Percentiles rank a stretch among this genome's conserved stretches.
Evolutionary conservation across 1,284 basidiomycete genomes (phyloP).

Genomic region (Ceratobasidium sp.): DNA sequence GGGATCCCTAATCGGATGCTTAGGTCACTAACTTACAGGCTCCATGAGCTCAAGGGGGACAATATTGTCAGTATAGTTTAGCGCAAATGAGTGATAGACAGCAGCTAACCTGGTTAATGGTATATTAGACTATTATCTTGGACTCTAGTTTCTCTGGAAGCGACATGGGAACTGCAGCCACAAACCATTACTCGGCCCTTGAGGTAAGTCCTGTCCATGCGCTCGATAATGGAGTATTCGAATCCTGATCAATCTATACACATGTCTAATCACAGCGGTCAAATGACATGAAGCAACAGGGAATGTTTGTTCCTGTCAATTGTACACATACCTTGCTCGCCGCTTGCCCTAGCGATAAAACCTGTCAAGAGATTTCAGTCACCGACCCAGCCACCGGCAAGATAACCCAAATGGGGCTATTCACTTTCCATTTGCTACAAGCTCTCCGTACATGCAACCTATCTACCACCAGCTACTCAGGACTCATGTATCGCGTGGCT

Average conservation of each 20-base stretch:
- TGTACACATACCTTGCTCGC: constrained; percentile 28
- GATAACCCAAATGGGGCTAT: neutral
- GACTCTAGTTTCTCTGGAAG: constrained; percentile 27
- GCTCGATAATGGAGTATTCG: no score
- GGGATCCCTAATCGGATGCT: constrained; percentile 35
- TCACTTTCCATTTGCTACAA: constrained; percentile 6
- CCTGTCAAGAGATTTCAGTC: neutral
- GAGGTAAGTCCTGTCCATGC: no score
- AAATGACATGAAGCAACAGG: no score
- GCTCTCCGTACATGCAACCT: constrained; percentile 2
- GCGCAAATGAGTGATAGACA: neutral
- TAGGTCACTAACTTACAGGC: neutral
- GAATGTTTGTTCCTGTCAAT: neutral
- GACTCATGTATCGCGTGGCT: neutral
- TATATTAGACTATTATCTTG: constrained; percentile 8
- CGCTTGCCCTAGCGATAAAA: constrained; percentile 13
- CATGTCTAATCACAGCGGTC: no score
- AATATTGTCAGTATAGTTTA: constrained; percentile 17
- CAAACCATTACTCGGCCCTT: no score
- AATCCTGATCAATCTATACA: no score
- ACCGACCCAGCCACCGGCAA: no score
- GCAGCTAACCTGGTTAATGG: neutral
- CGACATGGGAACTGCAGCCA: neutral
- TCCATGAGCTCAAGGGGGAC: constrained; percentile 11
- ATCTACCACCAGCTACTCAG: constrained; percentile 19